Evolutionary conservation across 2,329 filamentous ascomycete species (phyloP), one percentile per base, ranked within the genome.

Genomic region (Calonectria pauciramosa): DNA sequence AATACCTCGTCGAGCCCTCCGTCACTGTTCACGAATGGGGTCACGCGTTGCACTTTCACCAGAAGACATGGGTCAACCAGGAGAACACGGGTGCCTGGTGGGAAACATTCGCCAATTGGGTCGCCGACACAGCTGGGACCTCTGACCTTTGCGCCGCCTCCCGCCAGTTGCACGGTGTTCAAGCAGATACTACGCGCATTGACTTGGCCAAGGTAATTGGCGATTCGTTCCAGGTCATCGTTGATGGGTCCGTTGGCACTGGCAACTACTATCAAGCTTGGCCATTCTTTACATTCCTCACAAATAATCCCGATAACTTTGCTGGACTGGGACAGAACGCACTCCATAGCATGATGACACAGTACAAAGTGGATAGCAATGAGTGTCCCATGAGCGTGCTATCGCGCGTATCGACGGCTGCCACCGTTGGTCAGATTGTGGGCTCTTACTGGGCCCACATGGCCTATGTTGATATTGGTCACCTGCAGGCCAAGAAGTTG

Each of bases 201-300:
- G 83, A 88, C 23, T 82, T 88, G 0, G 81, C 81, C 38, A 89
- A 88, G 77, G 83, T 87, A n/a, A 86, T 90, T 8, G 83, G 86
- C 0, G 85, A 89, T 74, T 87, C 87, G 5, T 86, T 84, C 79
- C 88, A 88, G 73, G 86, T 88, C 30, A 82, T 90, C 6, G 87
- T 90, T 4, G 88, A 90, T 56, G 88, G 86, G 4, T 82, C 85
- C 0, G 75, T 76, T 0, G 79, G 81, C 38, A 81, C 82, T 3
- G 88, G 86, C 16, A 90, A 90, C 80, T 87, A 89, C 78, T 90
- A 90, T 81, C 83, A 89, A 73, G 86, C 88, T 3, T 90, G 87
- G 87, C 88, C 88, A 0, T 88, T 90, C 75, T 78, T 90, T 34
- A 81, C 85, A 1, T 90, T 89, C 78, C 80, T 90, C 65, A 86